These are phyloP conservation scores for Diaporthe sp. DNA, from an alignment of 2,329 filamentous ascomycete genomes.

Conservation along the genomic window DNA sequence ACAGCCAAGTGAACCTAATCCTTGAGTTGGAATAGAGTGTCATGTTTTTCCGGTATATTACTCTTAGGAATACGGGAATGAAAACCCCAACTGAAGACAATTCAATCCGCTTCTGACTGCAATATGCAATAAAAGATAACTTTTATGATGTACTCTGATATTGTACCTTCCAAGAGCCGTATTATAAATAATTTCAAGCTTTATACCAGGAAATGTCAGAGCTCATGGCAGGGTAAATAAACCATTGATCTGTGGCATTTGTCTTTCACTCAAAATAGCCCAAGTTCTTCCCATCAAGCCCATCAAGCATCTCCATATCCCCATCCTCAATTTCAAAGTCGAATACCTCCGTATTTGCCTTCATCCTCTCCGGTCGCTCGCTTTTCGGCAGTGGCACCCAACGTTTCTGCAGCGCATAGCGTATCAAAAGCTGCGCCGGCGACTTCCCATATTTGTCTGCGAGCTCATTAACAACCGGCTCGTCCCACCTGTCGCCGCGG, in stretches of 20 bases:
- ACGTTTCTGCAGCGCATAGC: conserved; percentile 78
- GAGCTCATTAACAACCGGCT: conserved; percentile 69
- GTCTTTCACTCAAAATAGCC: not conserved
- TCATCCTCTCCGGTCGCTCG: conserved; percentile 70
- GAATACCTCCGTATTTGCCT: conserved; percentile 72
- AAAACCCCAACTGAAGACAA: too few relatives aligned
- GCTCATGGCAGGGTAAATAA: not conserved
- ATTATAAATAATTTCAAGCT: too few relatives aligned
- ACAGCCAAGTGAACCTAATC: not conserved
- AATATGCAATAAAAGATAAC: too few relatives aligned
- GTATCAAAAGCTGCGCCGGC: conserved; percentile 76
- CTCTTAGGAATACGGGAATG: too few relatives aligned
- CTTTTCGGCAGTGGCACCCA: conserved; percentile 80
- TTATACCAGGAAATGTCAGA: too few relatives aligned
- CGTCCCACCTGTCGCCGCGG: conserved; percentile 73
- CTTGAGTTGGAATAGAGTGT: too few relatives aligned
- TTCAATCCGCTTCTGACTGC: too few relatives aligned
- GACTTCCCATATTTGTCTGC: conserved; percentile 72
- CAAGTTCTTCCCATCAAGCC: conserved; percentile 5
- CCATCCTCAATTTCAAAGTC: conserved; percentile 69
- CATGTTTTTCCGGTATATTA: too few relatives aligned
- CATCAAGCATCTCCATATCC: conserved; percentile 63
- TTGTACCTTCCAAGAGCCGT: too few relatives aligned
- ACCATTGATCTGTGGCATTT: not conserved
- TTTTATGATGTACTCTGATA: too few relatives aligned